Evolutionary conservation across 2,329 filamentous ascomycete genomes (phyloP), one percentile per base, ranked within the genome.

Genomic region (Fusarium sambucinum): DNA sequence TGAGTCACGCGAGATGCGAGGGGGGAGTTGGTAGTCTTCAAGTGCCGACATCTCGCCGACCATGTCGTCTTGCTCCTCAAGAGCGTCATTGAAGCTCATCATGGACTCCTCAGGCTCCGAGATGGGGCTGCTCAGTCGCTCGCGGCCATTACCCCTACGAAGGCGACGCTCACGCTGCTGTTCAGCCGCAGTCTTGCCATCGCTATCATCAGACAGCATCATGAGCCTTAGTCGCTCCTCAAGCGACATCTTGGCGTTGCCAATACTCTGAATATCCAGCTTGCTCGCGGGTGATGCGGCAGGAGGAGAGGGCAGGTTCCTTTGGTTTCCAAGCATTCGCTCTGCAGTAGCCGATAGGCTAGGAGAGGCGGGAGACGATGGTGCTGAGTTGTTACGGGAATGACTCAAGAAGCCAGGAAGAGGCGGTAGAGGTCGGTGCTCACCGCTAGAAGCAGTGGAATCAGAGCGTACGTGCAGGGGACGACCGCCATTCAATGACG

Each of bases 1-100:
- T 0, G 94, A 97, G 77, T 98, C 96, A 37, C 95, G 89, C 11
- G 95, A 97, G 75, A 98, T 97, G 55, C 91, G 91, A 13, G 92
- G 86, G 19, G 89, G 92, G 16, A 91, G 81, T 68, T 91, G 85
- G 71, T 90, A 91, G 59, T 90, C 87, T 63, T 86, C 83, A 58
- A 90, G 78, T 13, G 85, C 80, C 54, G 86, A 85, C 71, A 90
- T 77, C 56, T 91, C 88, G 45, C 86, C 88, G 42, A 89, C 75
- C 3, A 85, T 84, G 55, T 89, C 86, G 21, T 89, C 87, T 41
- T 84, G 86, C 69, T 89, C 87, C 14, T 89, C 86, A 13, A 67
- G 80, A 12, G 76, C 77, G 27, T 83, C 80, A 7, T 60, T 54
- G 45, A 67, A 66, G 29, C 70, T 73, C 25, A 63, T 72, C 42